Conservation (phyloP, 1,139 yeast species). For the Taphrina flavorubra region DNA sequence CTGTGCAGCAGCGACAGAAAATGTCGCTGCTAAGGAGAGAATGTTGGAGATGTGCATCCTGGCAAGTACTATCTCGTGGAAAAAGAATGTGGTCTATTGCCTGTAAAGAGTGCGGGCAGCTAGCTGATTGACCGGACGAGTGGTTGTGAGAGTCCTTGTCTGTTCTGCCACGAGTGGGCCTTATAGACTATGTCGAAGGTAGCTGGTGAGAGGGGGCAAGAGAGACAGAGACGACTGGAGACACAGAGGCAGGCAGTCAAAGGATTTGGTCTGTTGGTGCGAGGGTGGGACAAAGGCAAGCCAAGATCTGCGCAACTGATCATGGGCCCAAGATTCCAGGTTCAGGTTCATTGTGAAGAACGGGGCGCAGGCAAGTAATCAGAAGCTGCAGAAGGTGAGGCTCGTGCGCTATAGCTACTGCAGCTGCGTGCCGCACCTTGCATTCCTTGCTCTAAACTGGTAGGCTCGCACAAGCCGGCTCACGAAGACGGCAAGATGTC, state of each 20-base stretch:
- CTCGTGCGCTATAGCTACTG: no score
- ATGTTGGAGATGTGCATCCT: conserved; percentile 24
- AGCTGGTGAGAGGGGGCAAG: neutral
- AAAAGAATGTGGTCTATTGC: conserved; percentile 5
- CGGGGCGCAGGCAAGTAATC: neutral
- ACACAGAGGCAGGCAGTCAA: no score
- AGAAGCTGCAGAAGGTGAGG: neutral
- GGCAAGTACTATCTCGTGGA: neutral
- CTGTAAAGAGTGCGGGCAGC: neutral
- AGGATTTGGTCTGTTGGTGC: neutral
- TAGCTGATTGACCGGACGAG: neutral
- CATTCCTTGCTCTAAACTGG: neutral
- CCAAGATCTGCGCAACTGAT: neutral
- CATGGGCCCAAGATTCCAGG: neutral
- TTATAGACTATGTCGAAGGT: neutral
- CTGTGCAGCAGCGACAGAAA: conserved; percentile 24
- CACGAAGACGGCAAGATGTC: neutral
- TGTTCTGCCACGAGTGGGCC: neutral
- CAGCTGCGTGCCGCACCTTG: neutral
- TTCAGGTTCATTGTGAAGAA: no score
- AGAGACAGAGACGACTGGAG: neutral
- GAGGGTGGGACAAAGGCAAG: neutral
- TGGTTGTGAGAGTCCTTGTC: neutral
- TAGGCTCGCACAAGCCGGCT: neutral
- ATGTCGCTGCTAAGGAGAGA: conserved; percentile 21